These are phyloP conservation scores for Amaranthus tricolor DNA, from an alignment of 179 eudicot species.

Conservation along the genomic window DNA sequence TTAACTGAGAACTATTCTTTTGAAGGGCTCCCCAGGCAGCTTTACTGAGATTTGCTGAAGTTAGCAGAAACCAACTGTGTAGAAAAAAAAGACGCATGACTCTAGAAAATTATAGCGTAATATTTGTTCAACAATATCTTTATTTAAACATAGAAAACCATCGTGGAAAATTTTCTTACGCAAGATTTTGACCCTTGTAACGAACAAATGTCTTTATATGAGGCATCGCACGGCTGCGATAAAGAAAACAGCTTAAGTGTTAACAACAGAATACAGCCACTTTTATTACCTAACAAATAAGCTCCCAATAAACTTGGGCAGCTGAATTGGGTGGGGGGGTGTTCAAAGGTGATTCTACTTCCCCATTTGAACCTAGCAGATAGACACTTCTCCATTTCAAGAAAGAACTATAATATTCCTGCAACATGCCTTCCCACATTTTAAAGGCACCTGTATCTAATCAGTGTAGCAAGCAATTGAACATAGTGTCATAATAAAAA, in stretches of 20 bases:
- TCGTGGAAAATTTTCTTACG: conserved; percentile 53
- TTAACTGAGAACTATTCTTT: conserved; percentile 83
- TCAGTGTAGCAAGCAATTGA: not conserved
- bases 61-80: conserved; percentile 89
- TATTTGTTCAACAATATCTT: not conserved
- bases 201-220: conserved; percentile 92
- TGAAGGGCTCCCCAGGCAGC: conserved; percentile 99
- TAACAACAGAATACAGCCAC: conserved; percentile 3
- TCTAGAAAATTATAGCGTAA: conserved; percentile 9
- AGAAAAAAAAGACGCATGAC: not conserved
- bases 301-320: not conserved
- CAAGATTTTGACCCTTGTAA: conserved; percentile 83
- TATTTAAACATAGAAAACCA: not conserved
- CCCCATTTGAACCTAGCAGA: not conserved
- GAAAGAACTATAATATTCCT: not conserved
- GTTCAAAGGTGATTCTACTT: not conserved
- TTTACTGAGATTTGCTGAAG: conserved; percentile 95
- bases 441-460: not conserved
- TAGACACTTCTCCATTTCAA: not conserved
- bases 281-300: not conserved
- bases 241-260: conserved; percentile 4
- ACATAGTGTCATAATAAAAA: not conserved
- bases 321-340: not conserved
- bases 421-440: not conserved
- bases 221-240: conserved; percentile 93